Evolutionary conservation across 306 rosid genomes (phyloP).

Genomic region (Ziziphus jujuba): DNA sequence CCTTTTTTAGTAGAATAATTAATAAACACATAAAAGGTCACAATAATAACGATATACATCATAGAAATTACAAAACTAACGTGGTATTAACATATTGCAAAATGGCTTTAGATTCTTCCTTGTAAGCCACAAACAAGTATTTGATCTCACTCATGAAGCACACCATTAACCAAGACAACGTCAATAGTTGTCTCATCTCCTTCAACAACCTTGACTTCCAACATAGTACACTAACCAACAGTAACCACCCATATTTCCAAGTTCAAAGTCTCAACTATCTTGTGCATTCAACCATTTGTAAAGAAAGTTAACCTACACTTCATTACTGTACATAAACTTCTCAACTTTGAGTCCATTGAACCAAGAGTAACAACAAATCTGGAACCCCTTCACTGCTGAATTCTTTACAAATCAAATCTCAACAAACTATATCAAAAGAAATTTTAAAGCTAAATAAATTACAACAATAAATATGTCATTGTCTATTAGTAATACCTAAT

Average conservation of each 20-base stretch:
- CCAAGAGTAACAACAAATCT: slow-evolving; percentile 72
- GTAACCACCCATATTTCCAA: slow-evolving; percentile 31
- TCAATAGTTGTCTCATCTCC: slow-evolving; percentile 98
- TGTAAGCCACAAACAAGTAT: slow-evolving; percentile 97
- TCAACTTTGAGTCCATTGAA: slow-evolving; percentile 87
- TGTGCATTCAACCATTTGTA: slow-evolving; percentile 23
- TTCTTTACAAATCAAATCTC: slow-evolving; percentile 31
- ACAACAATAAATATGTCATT: slow-evolving; percentile 1
- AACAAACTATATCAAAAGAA: slow-evolving; percentile 7
- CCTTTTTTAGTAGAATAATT: no score
- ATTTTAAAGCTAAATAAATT: neutral
- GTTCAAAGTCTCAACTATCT: slow-evolving; percentile 26
- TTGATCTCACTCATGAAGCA: slow-evolving; percentile 98
- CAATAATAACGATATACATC: no score
- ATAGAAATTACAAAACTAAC: no score
- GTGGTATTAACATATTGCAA: no score
- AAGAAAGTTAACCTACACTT: slow-evolving; percentile 72
- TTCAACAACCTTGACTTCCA: slow-evolving; percentile 97
- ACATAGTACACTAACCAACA: slow-evolving; percentile 79
- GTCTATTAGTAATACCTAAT: slow-evolving; percentile 56
- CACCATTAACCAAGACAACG: slow-evolving; percentile 92
- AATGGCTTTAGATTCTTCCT: slow-evolving; percentile 53
- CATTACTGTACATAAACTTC: slow-evolving; percentile 80
- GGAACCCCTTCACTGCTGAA: slow-evolving; percentile 95
- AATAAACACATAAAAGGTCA: no score